Base-by-base conservation (phyloP, 148 eudicot genomes). In the Chenopodium suecicum region DNA sequence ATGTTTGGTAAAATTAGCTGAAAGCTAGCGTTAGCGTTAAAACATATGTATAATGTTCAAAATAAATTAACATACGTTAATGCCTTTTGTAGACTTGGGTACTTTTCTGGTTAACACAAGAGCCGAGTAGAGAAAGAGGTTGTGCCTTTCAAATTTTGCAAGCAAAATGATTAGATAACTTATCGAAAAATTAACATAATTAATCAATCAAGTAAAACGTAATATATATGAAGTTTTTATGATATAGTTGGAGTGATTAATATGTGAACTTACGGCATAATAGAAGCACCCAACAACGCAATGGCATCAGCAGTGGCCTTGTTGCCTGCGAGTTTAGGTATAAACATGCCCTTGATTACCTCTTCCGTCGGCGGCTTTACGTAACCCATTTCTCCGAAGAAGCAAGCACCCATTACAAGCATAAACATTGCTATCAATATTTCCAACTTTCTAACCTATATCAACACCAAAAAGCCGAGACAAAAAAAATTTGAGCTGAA, bases 41-140 rank as follows among this genome's bases (percentile, higher is more conserved):
- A 32, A 32, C 2, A 32, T 32, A 32, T 1, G 4, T 32, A 1
- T 32, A 32, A 5, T 46, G 48, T 46, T 46, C 48, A 46, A 46
- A 65, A 27, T 1, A 27, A 27, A 27, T 27, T 27, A 27, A 31
- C 82, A 3, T 82, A 83, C 86, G 34, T 87, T 85, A 27, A 85
- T 78, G 54, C 80, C 91, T 20, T 80, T 86, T 0, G 82, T 90
- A 4, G 94, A 87, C 50, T 75, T 86, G 29, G 97, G 94, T 77
- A 88, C 82, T 74, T 88, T 92, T 41, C 97, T 73, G 0, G 92
- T 86, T 25, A 92, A 84, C 5, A 92, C 97, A 23, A 92, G 94
- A 72, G 97, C 97, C 1, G 97, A 92, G 82, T 92, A 94, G 66
- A 92, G 94, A 74, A 92, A 91, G 9, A 92, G 88, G 80, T 92